phyloP scores from a whole-genome alignment of 805 yeast species.

The Saccharomycopsis amapae region DNA sequence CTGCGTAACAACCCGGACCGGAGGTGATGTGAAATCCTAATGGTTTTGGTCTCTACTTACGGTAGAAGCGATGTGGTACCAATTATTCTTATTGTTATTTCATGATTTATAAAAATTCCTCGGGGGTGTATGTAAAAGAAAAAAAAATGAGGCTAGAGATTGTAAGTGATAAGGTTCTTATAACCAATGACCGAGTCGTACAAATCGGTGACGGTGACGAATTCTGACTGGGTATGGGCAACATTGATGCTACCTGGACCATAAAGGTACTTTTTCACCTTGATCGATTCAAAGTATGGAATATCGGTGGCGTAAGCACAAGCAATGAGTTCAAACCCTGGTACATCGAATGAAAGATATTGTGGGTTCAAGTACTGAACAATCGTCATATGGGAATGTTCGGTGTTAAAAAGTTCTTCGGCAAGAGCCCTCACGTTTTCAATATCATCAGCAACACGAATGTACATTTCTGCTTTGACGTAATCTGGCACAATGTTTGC shows the following conservation, averaged over 20 bases:
- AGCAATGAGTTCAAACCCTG: conserved; percentile 52
- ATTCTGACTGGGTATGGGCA: conserved; percentile 43
- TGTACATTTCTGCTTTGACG: conserved; percentile 41
- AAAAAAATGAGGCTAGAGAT: too few relatives aligned
- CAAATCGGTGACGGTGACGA: conserved; percentile 34
- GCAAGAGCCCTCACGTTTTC: too few relatives aligned
- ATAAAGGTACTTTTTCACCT: conserved; percentile 34
- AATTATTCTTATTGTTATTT: too few relatives aligned
- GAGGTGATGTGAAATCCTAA: too few relatives aligned
- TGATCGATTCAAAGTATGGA: too few relatives aligned
- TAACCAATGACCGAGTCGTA: conserved; percentile 37
- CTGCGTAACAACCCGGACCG: too few relatives aligned
- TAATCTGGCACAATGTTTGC: conserved; percentile 56
- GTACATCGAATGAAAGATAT: conserved; percentile 49
- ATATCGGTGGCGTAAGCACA: conserved; percentile 33
- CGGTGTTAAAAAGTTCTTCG: neutral
- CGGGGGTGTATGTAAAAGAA: too few relatives aligned
- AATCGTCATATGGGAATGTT: neutral
- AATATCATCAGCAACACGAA: conserved; percentile 49
- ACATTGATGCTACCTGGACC: conserved; percentile 47
- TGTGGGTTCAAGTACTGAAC: conserved; percentile 29
- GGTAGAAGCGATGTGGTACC: too few relatives aligned
- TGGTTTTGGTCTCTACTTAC: too few relatives aligned
- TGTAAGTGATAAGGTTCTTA: conserved; percentile 32
- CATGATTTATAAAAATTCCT: too few relatives aligned